Evolutionary conservation across 192 early-diverging fungal species (phyloP).

Genomic region (Coemansia sp.): DNA sequence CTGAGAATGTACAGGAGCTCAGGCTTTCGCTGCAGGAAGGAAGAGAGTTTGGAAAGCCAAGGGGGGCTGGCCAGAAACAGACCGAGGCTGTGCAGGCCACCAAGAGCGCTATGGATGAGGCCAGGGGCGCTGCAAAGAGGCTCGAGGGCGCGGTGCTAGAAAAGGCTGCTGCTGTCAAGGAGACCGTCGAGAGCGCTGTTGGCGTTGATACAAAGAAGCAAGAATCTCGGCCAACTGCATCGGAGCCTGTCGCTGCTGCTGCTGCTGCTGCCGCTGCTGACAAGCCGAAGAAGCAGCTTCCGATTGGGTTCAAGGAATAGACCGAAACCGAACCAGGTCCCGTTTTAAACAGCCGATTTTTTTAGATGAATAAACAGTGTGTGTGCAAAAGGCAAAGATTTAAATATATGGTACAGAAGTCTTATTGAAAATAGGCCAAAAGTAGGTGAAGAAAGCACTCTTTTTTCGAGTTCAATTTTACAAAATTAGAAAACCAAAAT

Average conservation of each 20-base stretch:
- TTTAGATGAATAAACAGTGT: neutral
- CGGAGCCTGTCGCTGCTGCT: neutral
- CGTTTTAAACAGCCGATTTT: neutral
- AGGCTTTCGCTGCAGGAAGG: slow-evolving; percentile 42
- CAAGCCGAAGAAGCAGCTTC: slow-evolving; percentile 19
- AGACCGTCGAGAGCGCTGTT: neutral
- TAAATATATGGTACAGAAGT: too few relatives aligned
- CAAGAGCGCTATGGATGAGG: neutral
- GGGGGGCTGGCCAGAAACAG: neutral
- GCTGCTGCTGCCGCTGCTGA: neutral
- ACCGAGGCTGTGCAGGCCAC: neutral
- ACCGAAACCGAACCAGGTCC: neutral
- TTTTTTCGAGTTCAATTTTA: too few relatives aligned
- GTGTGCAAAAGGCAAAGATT: too few relatives aligned
- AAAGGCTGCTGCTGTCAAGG: slow-evolving; percentile 7
- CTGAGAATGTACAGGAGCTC: slow-evolving; percentile 32
- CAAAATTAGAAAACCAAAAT: neutral
- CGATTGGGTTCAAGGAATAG: slow-evolving; percentile 33
- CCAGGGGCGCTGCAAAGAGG: neutral
- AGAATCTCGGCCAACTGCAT: neutral
- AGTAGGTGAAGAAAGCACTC: too few relatives aligned
- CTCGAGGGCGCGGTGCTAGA: neutral
- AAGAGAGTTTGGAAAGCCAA: slow-evolving; percentile 13
- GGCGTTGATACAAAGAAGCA: neutral
- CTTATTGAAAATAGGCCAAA: too few relatives aligned